Conservation (phyloP, 192 early-diverging fungal species). For the Coemansia sp. region DNA sequence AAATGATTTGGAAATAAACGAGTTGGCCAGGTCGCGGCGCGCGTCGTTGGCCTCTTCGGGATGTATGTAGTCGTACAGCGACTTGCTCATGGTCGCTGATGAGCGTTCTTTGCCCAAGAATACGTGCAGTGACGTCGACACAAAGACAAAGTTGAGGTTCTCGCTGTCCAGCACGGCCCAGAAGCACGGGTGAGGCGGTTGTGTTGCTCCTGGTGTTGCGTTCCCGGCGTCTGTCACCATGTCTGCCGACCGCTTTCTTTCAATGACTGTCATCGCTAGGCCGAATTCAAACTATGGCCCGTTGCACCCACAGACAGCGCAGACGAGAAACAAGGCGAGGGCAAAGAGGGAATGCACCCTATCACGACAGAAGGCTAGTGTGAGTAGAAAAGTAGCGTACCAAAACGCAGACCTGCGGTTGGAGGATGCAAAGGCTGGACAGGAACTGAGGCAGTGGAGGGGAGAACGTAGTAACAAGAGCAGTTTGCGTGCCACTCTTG, state of each 20-base stretch:
- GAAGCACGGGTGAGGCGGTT: conserved; percentile 35
- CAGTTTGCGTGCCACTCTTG: conserved; percentile 6
- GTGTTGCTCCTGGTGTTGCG: neutral
- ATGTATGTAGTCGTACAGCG: conserved; percentile 54
- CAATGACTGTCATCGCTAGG: conserved; percentile 39
- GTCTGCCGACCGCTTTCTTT: conserved; percentile 43
- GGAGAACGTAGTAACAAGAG: conserved; percentile 12
- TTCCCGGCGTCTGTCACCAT: conserved; percentile 15
- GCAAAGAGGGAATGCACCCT: neutral
- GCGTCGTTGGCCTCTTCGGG: conserved; percentile 50
- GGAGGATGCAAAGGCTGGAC: neutral
- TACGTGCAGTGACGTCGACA: conserved; percentile 43
- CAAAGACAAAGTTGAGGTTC: conserved; percentile 39
- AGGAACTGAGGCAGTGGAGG: neutral
- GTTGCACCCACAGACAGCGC: neutral
- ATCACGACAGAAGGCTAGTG: neutral
- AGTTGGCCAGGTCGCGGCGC: conserved; percentile 43
- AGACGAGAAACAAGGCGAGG: conserved; percentile 1
- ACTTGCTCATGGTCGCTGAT: conserved; percentile 17
- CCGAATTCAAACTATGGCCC: conserved; percentile 2
- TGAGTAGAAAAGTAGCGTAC: neutral
- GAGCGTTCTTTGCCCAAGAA: conserved; percentile 36
- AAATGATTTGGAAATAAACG: conserved; percentile 39
- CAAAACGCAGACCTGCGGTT: neutral
- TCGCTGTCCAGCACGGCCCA: conserved; percentile 51